Evolutionary conservation across 192 early-diverging fungal genomes (phyloP).

Genomic region (Coemansia sp.): DNA sequence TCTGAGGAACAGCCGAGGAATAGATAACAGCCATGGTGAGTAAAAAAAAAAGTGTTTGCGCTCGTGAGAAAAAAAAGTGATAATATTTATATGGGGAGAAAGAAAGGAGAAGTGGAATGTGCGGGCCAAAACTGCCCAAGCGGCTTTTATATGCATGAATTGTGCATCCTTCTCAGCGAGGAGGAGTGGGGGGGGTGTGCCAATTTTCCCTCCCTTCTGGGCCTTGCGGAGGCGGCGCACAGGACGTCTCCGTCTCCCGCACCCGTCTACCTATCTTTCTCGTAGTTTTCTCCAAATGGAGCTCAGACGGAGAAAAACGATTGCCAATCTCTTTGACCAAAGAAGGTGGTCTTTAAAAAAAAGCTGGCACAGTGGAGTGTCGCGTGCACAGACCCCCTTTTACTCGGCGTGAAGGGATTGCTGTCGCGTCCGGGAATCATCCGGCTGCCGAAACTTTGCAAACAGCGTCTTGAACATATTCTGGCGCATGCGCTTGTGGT

Average conservation of each 20-base stretch:
- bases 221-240: neutral
- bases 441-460: constrained; percentile 16
- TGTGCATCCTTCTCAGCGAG: neutral
- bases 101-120: neutral
- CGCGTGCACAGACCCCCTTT: neutral
- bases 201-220: neutral
- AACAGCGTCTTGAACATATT: constrained; percentile 46
- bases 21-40: constrained; percentile 30
- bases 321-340: constrained; percentile 8
- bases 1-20: constrained; percentile 37
- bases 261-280: neutral
- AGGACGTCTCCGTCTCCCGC: constrained; percentile 4
- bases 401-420: constrained; percentile 41
- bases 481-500: constrained; percentile 18
- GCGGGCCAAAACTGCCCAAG: neutral
- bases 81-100: neutral
- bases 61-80: neutral
- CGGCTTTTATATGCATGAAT: neutral
- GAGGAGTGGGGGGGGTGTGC: neutral
- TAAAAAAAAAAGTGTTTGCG: neutral
- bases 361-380: neutral
- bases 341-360: too few species aligned
- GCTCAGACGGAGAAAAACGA: neutral
- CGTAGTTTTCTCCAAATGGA: neutral
- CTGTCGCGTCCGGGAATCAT: constrained; percentile 12